Conservation (phyloP, 345 rosid species). For the Eucalyptus cloeziana region DNA sequence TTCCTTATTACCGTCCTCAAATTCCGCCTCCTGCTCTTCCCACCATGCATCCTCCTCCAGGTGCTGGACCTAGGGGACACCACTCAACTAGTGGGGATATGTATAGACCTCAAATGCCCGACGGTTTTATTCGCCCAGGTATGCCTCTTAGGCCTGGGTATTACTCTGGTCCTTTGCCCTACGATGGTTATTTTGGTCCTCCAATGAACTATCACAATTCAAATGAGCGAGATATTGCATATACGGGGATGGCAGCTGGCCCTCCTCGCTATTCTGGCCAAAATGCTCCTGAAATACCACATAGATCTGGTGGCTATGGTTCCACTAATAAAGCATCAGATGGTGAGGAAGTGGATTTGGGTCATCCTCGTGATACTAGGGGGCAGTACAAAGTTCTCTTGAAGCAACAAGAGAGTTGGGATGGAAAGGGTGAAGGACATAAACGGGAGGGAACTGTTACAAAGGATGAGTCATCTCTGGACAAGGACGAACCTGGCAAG, state of each 20-base stretch:
- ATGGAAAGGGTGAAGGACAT: conserved; percentile 36
- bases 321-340: conserved; percentile 21
- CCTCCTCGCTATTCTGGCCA: conserved; percentile 22
- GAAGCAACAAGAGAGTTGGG: conserved; percentile 68
- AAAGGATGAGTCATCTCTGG: conserved; percentile 12
- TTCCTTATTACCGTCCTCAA: conserved; percentile 72
- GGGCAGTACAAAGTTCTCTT: conserved; percentile 64
- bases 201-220: conserved; percentile 67
- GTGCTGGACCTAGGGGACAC: conserved; percentile 67
- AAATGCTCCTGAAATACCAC: conserved; percentile 33
- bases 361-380: conserved; percentile 41
- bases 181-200: conserved; percentile 76
- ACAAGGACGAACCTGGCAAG: conserved; percentile 23
- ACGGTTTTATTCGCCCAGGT: conserved; percentile 60
- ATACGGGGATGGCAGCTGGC: conserved; percentile 64
- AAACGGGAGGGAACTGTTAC: conserved; percentile 30
- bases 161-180: conserved; percentile 67
- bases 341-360: conserved; percentile 40
- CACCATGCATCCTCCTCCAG: conserved; percentile 49
- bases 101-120: conserved; percentile 75
- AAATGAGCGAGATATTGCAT: conserved; percentile 62
- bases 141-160: conserved; percentile 88
- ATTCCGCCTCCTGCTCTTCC: conserved; percentile 35
- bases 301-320: conserved; percentile 52
- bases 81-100: conserved; percentile 58